Evolutionary conservation across 2,329 filamentous ascomycete species (phyloP).

Genomic region (Xylariaceae sp.): DNA sequence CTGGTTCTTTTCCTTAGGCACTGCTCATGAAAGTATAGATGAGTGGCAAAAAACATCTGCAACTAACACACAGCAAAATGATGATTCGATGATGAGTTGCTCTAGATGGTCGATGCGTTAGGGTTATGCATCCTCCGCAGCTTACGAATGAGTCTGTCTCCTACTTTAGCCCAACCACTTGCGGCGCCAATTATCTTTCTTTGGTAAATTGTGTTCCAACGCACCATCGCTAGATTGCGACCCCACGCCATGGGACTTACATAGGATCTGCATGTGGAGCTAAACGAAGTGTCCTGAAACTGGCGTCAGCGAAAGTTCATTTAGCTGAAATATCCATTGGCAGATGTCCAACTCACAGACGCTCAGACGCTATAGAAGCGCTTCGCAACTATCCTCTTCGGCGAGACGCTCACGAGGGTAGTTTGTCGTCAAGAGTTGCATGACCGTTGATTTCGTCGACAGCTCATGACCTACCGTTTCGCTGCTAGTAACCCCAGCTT

Average conservation of each 20-base stretch:
- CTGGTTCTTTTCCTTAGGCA: too few species aligned
- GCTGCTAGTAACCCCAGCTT: conserved; percentile 1
- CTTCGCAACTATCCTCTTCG: neutral
- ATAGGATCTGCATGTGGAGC: neutral
- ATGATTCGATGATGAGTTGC: too few species aligned
- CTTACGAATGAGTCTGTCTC: too few species aligned
- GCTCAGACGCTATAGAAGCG: neutral
- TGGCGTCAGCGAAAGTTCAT: neutral
- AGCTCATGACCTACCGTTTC: conserved; percentile 19
- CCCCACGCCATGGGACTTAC: neutral
- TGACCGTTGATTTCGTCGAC: neutral
- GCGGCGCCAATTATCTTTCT: too few species aligned
- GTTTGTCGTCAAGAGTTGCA: neutral
- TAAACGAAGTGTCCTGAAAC: conserved; percentile 4
- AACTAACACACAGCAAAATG: too few species aligned
- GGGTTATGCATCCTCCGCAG: too few species aligned
- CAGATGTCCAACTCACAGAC: neutral
- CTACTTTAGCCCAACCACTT: too few species aligned
- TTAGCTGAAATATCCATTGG: conserved; percentile 8
- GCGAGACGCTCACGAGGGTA: conserved; percentile 22
- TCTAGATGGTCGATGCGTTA: too few species aligned
- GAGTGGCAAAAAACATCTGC: too few species aligned
- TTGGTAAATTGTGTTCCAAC: too few species aligned
- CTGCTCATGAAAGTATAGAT: too few species aligned
- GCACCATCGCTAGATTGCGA: too few species aligned